Evolutionary conservation across 2,329 filamentous ascomycete genomes (phyloP).

Genomic region (Neofusicoccum parvum): DNA sequence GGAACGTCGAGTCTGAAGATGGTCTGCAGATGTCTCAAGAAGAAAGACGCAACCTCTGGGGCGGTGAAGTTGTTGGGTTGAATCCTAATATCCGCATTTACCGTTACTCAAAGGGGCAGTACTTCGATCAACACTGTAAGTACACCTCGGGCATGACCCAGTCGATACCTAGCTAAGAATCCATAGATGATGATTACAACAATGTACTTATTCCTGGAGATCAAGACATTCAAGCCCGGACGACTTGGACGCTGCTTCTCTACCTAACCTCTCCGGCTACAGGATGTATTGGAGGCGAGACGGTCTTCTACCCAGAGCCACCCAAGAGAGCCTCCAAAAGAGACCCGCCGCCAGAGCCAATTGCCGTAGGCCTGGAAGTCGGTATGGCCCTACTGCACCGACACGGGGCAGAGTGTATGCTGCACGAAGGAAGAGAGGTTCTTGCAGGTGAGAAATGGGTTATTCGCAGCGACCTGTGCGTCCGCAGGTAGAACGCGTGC

Average conservation of each 20-base stretch:
- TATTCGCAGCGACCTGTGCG: conserved; percentile 78
- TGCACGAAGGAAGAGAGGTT: conserved; percentile 86
- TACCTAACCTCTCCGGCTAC: conserved; percentile 78
- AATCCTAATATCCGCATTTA: conserved; percentile 91
- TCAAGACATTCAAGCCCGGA: conserved; percentile 57
- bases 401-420: conserved; percentile 84
- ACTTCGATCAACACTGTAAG: conserved; percentile 90
- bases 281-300: conserved; percentile 82
- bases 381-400: conserved; percentile 85
- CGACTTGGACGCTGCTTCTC: conserved; percentile 88
- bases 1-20: conserved; percentile 35
- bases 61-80: conserved; percentile 78
- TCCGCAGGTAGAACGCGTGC: conserved; percentile 50
- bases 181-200: conserved; percentile 87
- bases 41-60: conserved; percentile 60
- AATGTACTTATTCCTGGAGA: conserved; percentile 58
- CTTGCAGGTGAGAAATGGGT: conserved; percentile 86
- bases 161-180: background rate
- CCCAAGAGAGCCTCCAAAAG: conserved; percentile 48
- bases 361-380: conserved; percentile 75
- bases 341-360: conserved; percentile 56
- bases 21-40: conserved; percentile 29
- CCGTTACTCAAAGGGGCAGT: conserved; percentile 81
- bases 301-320: conserved; percentile 82
- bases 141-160: conserved; percentile 26